Percentiles rank a stretch among this genome's conserved stretches.
These are phyloP conservation scores for Solanum hybrid DNA, from an alignment of 305 asterid genomes.

Conservation along the genomic window DNA sequence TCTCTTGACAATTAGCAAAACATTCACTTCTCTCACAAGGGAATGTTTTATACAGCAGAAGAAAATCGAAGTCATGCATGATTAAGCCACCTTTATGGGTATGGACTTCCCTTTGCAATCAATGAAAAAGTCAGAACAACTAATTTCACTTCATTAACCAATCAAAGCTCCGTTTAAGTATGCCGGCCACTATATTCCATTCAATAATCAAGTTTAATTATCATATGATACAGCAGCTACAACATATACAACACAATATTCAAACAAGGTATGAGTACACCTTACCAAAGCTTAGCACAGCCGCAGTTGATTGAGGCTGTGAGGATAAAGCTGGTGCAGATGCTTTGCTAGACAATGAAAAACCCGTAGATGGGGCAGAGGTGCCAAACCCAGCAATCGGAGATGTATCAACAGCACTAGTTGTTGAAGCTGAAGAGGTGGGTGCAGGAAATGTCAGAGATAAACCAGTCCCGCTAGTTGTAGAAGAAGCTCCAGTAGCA, in stretches of 20 bases:
- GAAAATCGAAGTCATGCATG: background rate
- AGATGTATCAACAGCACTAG: constrained; percentile 13
- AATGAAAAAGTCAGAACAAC: background rate
- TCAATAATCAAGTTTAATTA: background rate
- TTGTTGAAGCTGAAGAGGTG: constrained; percentile 15
- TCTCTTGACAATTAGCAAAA: background rate
- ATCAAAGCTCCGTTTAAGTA: background rate
- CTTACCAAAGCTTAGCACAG: constrained; percentile 19
- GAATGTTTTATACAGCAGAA: background rate
- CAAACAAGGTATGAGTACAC: background rate
- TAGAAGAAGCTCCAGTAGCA: constrained; percentile 8
- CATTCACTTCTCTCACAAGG: background rate
- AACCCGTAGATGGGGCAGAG: constrained; percentile 6
- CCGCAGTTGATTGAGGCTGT: constrained; percentile 20
- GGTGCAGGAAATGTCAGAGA: constrained; percentile 4
- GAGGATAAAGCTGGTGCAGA: constrained; percentile 14
- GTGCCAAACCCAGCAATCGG: constrained; percentile 5
- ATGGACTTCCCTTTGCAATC: constrained; percentile 4
- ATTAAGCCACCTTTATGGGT: background rate
- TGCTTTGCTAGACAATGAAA: constrained; percentile 15
- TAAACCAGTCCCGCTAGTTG: constrained; percentile 5
- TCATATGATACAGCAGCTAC: background rate
- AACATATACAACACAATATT: background rate
- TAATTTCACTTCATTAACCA: background rate
- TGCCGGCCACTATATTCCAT: background rate